Evolutionary conservation across 2,329 filamentous ascomycete genomes (phyloP), one percentile per base, ranked within the genome.

Genomic region (Aspergillus sp.): DNA sequence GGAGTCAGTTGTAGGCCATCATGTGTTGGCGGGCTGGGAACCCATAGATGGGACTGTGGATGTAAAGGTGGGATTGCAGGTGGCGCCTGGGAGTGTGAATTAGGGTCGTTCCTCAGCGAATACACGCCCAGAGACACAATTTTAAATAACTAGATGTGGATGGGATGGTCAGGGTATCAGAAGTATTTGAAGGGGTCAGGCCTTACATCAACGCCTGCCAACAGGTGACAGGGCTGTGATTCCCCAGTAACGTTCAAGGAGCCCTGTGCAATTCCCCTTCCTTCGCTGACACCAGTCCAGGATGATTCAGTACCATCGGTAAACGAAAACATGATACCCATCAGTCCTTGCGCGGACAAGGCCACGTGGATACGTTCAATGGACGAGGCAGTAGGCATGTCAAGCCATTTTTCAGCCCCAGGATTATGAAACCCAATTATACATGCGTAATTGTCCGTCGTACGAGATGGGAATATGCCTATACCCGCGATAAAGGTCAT

Each of bases 161-260:
- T 37, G 1, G 14, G 35, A n/a, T 37, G 5, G 6, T 37, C 6
- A n/a, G 31, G 35, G 15, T n/a, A 37, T 37, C 33, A 37, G 33
- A 7, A n/a, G 35, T n/a, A 7, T n/a, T 3, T 2, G 15, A 37
- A n/a, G 35, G 33, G 33, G 35, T 37, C 5, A n/a, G 35, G 15
- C 5, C 35, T 37, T 37, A 37, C 35, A n/a, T 62, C 61, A n/a
- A 57, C 52, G 3, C 45, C 49, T 51, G 43, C 58, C 27, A 60
- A 17, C 21, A 62, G 15, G 19, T n/a, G 54, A 37, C 17, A 2
- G 35, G 6, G 14, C 2, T n/a, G 6, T n/a, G 35, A n/a, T 37
- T n/a, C 6, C 12, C 35, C 4, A 37, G 35, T 4, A n/a, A 7
- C 35, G 4, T 6, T 14, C 21, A 61, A 15, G 3, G 9, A 37